A percentile compares a stretch with the other conserved stretches of the same genome.
These are phyloP conservation scores for Aspergillus sparsus DNA, from an alignment of 495 filamentous ascomycete species.

Conservation along the genomic window DNA sequence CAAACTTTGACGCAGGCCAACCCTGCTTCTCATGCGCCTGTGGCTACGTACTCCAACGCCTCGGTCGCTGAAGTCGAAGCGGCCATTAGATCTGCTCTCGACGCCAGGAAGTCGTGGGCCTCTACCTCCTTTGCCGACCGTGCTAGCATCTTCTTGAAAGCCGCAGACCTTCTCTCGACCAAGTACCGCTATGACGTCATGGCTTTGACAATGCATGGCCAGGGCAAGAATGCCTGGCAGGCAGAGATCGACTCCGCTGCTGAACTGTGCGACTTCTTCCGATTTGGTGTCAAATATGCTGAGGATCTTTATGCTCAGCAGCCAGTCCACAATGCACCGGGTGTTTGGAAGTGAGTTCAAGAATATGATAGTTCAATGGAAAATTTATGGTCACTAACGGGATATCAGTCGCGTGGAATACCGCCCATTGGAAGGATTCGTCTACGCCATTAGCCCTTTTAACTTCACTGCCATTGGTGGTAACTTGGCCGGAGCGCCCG, in stretches of 20 bases:
- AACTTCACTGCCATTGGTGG: conserved; percentile 89
- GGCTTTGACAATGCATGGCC: conserved; percentile 90
- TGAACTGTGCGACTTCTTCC: conserved; percentile 87
- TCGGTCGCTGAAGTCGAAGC: conserved; percentile 65
- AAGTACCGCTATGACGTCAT: conserved; percentile 94
- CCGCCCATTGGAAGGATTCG: conserved; percentile 81
- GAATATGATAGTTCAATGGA: background rate
- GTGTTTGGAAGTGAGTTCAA: conserved; percentile 69
- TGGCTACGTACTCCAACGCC: conserved; percentile 81
- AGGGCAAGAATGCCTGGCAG: conserved; percentile 96
- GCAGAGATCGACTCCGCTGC: conserved; percentile 95
- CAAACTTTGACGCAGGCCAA: conserved; percentile 61
- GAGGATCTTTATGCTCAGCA: conserved; percentile 86
- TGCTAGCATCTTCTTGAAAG: conserved; percentile 92
- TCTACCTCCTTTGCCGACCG: conserved; percentile 80
- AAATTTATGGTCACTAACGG: conserved; percentile 16
- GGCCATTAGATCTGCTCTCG: conserved; percentile 79
- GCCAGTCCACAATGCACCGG: conserved; percentile 71
- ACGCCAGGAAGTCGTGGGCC: conserved; percentile 80
- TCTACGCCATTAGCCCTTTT: conserved; percentile 84
- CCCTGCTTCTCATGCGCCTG: conserved; percentile 70
- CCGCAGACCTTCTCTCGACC: conserved; percentile 80
- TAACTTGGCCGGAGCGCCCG: conserved; percentile 73
- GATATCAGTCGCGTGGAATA: conserved; percentile 66
- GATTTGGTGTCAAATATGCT: conserved; percentile 83